Conservation (phyloP, 768 basidiomycete genomes). For the Suillus occidentalis region DNA sequence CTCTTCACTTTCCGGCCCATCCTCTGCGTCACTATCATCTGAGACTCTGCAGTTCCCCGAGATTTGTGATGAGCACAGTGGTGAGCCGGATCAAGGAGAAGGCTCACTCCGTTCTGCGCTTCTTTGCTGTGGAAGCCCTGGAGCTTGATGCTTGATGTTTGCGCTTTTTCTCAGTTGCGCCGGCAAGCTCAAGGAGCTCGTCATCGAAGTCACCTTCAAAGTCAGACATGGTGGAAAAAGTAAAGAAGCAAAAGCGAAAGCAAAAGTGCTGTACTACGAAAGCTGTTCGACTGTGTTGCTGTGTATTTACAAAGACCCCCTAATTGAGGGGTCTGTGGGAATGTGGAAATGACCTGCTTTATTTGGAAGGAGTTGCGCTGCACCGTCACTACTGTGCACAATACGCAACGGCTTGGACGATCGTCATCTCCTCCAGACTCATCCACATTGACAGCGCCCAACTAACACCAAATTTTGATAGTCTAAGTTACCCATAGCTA, state of each 20-base stretch:
- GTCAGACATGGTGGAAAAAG: conserved; percentile 42
- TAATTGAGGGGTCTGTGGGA: background rate
- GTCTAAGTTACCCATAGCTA: background rate
- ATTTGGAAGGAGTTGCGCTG: background rate
- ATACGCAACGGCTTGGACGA: background rate
- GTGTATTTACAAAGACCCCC: background rate
- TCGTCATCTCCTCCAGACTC: background rate
- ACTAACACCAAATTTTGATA: background rate
- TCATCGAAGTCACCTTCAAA: conserved; percentile 56
- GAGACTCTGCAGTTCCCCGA: conserved; percentile 33
- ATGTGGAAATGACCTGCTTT: background rate
- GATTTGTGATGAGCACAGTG: conserved; percentile 10
- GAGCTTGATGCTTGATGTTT: conserved; percentile 52
- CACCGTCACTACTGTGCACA: background rate
- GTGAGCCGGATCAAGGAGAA: conserved; percentile 6
- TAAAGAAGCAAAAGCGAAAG: background rate
- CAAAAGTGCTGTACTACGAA: background rate
- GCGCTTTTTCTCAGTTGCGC: conserved; percentile 65
- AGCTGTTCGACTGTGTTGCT: background rate
- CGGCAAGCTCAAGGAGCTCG: conserved; percentile 81
- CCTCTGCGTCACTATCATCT: conserved; percentile 50
- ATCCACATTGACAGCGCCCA: background rate
- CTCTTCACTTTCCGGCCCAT: conserved; percentile 63
- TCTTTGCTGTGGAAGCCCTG: conserved; percentile 52
- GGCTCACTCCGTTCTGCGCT: conserved; percentile 72